phyloP scores from a whole-genome alignment of 257 asterid species.

The Solanum pimpinellifolium region DNA sequence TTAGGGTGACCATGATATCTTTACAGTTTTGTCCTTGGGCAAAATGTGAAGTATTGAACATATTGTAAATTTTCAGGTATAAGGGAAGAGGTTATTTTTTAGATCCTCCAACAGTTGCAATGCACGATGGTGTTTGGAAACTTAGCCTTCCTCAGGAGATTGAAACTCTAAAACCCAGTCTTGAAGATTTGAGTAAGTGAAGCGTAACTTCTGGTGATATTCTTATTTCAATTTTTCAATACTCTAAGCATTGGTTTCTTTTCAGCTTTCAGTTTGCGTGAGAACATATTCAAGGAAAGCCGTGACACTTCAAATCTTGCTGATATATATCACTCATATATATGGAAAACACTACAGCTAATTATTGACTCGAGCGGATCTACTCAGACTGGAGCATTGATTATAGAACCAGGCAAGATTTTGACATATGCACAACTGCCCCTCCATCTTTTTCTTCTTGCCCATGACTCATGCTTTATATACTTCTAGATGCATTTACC shows the following conservation, averaged over 20 bases:
- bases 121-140: slow-evolving; percentile 58
- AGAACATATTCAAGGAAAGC: slow-evolving; percentile 49
- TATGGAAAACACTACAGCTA: slow-evolving; percentile 33
- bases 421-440: neutral
- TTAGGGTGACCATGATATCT: neutral
- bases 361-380: slow-evolving; percentile 24
- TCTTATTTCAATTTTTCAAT: neutral
- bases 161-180: slow-evolving; percentile 23
- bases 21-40: neutral
- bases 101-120: slow-evolving; percentile 80
- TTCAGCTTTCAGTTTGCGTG: slow-evolving; percentile 67
- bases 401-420: slow-evolving; percentile 80
- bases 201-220: neutral
- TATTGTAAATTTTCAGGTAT: slow-evolving; percentile 46
- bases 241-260: neutral
- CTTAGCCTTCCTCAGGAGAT: slow-evolving; percentile 61
- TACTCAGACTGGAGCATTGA: slow-evolving; percentile 63
- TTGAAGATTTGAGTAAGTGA: slow-evolving; percentile 47
- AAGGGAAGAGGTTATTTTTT: slow-evolving; percentile 83
- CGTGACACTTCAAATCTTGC: slow-evolving; percentile 63
- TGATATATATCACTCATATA: slow-evolving; percentile 34
- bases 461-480: neutral
- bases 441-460: neutral
- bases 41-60: neutral
- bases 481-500: neutral